Percentiles rank a stretch among this genome's conserved stretches.
Conservation (phyloP, 305 asterid species). For the Fraxinus albicans region DNA sequence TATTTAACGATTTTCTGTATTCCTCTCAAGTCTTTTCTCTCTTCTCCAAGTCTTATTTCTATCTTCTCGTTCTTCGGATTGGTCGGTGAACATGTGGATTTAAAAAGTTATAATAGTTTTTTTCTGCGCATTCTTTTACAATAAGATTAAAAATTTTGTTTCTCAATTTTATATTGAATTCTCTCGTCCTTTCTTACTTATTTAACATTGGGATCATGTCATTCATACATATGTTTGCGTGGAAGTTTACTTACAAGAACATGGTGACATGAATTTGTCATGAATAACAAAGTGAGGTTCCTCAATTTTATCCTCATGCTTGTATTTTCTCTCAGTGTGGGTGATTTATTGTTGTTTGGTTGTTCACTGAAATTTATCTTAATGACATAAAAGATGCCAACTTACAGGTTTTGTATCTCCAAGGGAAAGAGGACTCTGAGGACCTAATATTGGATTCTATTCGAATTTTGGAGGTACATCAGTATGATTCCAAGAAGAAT, state of each 20-base stretch:
- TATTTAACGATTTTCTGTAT: neutral
- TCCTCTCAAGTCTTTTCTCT: neutral
- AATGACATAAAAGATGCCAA: slow-evolving; percentile 17
- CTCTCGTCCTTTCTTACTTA: neutral
- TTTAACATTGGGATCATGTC: neutral
- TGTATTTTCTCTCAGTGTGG: neutral
- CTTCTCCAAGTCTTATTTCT: neutral
- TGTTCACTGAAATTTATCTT: neutral
- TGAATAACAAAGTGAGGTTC: neutral
- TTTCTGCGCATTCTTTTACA: neutral
- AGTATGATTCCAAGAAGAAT: slow-evolving; percentile 19
- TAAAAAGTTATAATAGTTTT: neutral
- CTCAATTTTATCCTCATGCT: neutral
- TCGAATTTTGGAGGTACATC: slow-evolving; percentile 72
- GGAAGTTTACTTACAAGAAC: neutral
- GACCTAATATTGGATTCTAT: slow-evolving; percentile 71
- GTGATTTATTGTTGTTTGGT: neutral
- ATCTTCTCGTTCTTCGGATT: neutral
- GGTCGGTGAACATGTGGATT: neutral
- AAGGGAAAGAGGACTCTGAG: slow-evolving; percentile 75
- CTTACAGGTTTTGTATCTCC: slow-evolving; percentile 70
- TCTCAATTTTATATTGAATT: neutral
- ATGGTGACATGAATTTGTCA: neutral
- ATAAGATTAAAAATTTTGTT: neutral
- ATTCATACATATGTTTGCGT: neutral